Conservation (phyloP, 306 rosid species). For the Ormosia emarginata region DNA sequence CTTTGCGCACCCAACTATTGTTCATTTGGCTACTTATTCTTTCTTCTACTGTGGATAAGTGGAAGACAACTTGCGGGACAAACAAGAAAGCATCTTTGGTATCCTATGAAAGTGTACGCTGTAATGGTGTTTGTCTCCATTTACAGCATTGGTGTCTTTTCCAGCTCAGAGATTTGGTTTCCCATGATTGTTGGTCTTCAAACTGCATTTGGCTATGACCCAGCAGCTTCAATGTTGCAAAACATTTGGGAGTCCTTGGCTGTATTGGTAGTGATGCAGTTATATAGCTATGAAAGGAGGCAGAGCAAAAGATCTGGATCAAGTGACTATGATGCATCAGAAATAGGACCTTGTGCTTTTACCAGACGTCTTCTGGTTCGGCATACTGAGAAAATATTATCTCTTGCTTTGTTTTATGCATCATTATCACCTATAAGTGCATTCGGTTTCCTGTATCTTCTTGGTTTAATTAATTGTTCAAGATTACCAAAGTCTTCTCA, state of each 20-base stretch:
- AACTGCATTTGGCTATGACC: conserved; percentile 67
- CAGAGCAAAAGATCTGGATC: conserved; percentile 55
- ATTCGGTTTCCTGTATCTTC: conserved; percentile 74
- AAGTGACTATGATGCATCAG: conserved; percentile 36
- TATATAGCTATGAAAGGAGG: conserved; percentile 87
- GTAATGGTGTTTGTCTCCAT: conserved; percentile 59
- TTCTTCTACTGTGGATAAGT: conserved; percentile 85
- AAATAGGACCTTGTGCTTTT: conserved; percentile 48
- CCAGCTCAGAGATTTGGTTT: conserved; percentile 53
- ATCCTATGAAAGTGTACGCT: conserved; percentile 85
- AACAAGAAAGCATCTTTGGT: conserved; percentile 77
- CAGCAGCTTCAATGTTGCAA: conserved; percentile 55
- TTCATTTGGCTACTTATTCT: conserved; percentile 80
- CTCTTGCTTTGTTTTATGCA: conserved; percentile 73
- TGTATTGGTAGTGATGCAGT: conserved; percentile 87
- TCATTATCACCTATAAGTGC: conserved; percentile 81
- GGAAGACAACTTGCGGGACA: conserved; percentile 78
- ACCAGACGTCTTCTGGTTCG: conserved; percentile 60
- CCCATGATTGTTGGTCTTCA: conserved; percentile 56
- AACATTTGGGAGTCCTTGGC: conserved; percentile 83
- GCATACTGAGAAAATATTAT: conserved; percentile 78
- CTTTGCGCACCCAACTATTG: conserved; percentile 72
- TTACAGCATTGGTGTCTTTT: conserved; percentile 70
- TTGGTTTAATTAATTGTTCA: conserved; percentile 65
- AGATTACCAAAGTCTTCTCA: conserved; percentile 76